Conservation (phyloP, 306 rosid species). For the Trifolium dubium region DNA sequence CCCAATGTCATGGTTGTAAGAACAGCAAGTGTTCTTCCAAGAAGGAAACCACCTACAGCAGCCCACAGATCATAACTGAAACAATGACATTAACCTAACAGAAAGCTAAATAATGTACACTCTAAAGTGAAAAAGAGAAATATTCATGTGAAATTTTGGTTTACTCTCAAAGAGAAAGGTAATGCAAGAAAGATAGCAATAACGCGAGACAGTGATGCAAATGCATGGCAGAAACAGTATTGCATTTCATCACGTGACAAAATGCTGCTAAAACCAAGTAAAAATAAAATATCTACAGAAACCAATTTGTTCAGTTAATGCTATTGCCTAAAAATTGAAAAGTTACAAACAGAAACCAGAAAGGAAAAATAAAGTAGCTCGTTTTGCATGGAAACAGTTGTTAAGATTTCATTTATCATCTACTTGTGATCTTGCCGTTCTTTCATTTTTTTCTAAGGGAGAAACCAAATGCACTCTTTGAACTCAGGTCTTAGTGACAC, state of each 20-base stretch:
- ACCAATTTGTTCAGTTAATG: constrained; percentile 15
- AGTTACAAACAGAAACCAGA: constrained; percentile 4
- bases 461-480: constrained; percentile 17
- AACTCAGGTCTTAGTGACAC: constrained; percentile 24
- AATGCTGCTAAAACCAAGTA: constrained; percentile 8
- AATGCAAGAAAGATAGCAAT: neutral
- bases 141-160: neutral
- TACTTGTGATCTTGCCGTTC: constrained; percentile 30
- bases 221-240: neutral
- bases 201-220: neutral
- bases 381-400: constrained; percentile 9
- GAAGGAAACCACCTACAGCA: constrained; percentile 83
- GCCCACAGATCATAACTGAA: constrained; percentile 37
- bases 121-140: constrained; percentile 17
- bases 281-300: neutral
- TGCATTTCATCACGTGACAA: constrained; percentile 16
- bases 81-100: constrained; percentile 38
- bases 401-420: constrained; percentile 33
- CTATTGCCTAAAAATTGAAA: constrained; percentile 13
- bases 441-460: constrained; percentile 4
- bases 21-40: constrained; percentile 94
- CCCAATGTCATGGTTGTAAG: constrained; percentile 85
- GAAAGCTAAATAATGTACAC: constrained; percentile 32
- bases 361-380: neutral
- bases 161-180: constrained; percentile 11